Evolutionary conservation across 2,329 filamentous ascomycete species (phyloP), one percentile per base, ranked within the genome.

Genomic region (Xylaria sp.): DNA sequence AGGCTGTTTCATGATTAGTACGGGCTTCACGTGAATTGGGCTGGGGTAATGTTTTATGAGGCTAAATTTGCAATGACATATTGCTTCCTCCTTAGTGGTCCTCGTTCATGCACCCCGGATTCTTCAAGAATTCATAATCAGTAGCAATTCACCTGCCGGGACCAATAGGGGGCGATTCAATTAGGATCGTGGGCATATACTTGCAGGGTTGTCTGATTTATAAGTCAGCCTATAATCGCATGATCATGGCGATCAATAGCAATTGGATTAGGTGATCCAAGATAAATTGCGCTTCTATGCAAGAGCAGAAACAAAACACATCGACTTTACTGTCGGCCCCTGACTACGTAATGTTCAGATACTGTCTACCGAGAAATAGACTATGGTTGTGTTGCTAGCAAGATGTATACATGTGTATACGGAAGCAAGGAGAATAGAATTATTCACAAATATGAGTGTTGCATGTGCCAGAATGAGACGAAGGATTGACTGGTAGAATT

Each of bases 41-140:
- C 48, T 32, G 44, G 50, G 61, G 25, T 28, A 28, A 28, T 51
- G n/a, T 20, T 37, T 60, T 66, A 75, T 75, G 67, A 75, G 75
- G 73, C 73, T 75, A 76, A 76, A 76, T 76, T 59, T 63, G 41
- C 60, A 63, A 70, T 72, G 72, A 70, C 70, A 64, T 73, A 71
- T 65, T 44, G 20, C 65, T 66, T 69, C 23, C 32, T 50, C 13
- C 69, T 70, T 56, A 65, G 52, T 68, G 73, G 72, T 72, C 68
- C 62, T 37, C 54, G 44, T 60, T 58, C 52, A 69, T 72, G 73
- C 63, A 76, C 74, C 75, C 73, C 73, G 55, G 72, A 73, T 72
- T 71, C 71, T 71, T 65, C 68, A 54, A 54, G 68, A 67, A 69
- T 56, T 68, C 57, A 68, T 54, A 48, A 20, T 25, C 34, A 4